Evolutionary conservation across 1,284 basidiomycete species (phyloP).

Genomic region (Thelephora terrestris): DNA sequence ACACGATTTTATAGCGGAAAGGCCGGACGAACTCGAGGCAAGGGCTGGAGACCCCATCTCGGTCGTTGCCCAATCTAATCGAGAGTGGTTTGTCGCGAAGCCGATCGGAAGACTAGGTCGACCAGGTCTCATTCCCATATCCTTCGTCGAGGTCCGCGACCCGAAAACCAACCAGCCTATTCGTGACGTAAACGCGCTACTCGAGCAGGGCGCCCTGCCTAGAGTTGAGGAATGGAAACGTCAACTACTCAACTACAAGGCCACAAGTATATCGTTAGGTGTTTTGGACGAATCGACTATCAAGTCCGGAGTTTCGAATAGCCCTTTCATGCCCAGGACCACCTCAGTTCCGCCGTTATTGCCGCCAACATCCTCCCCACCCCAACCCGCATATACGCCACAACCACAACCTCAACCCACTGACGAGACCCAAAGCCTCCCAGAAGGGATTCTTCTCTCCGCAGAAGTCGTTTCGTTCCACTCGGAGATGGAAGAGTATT

Average conservation of each 20-base stretch:
- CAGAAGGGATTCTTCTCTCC: conserved; percentile 75
- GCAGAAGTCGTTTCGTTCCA: conserved; percentile 96
- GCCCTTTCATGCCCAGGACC: conserved; percentile 27
- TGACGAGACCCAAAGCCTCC: conserved; percentile 38
- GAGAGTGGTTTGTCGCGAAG: conserved; percentile 88
- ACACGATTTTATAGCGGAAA: conserved; percentile 92
- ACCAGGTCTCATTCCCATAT: conserved; percentile 92
- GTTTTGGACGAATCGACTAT: conserved; percentile 63
- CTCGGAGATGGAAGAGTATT: conserved; percentile 91
- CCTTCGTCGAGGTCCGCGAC: conserved; percentile 95
- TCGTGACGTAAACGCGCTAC: conserved; percentile 66
- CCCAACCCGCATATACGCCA: conserved; percentile 20
- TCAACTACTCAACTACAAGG: conserved; percentile 91
- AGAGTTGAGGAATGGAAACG: conserved; percentile 98
- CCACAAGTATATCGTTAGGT: conserved; percentile 90
- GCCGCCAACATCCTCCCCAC: conserved; percentile 4
- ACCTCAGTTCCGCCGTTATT: conserved; percentile 11
- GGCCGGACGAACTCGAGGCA: conserved; percentile 93
- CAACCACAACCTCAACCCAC: conserved; percentile 14
- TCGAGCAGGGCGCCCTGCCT: conserved; percentile 80
- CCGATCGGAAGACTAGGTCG: conserved; percentile 91
- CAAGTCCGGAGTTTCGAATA: conserved; percentile 33
- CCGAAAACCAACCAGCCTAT: conserved; percentile 75
- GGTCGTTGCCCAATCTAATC: conserved; percentile 83
- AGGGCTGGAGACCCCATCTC: conserved; percentile 92